phyloP scores from a whole-genome alignment of 177 flowering plant genomes.

The Vitis hybrid region DNA sequence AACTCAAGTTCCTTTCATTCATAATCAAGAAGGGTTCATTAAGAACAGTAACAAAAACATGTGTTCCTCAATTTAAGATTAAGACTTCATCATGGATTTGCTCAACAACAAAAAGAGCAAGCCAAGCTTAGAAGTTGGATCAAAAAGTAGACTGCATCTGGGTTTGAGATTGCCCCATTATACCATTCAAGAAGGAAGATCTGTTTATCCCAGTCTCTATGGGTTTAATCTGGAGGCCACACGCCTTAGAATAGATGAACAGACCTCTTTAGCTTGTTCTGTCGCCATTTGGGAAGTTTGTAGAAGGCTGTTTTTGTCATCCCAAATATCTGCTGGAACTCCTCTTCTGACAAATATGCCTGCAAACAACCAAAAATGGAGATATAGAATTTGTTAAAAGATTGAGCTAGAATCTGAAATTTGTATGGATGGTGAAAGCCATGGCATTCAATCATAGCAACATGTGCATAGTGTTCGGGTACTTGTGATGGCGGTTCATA shows the following conservation, averaged over 20 bases:
- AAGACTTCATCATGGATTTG: not conserved
- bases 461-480: not conserved
- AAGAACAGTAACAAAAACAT: not conserved
- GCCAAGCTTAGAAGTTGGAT: not conserved
- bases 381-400: not conserved
- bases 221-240: not conserved
- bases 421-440: not conserved
- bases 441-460: not conserved
- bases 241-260: slow-evolving; percentile 48
- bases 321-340: slow-evolving; percentile 51
- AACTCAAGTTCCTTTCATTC: too few species aligned
- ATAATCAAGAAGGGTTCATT: too few species aligned
- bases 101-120: not conserved
- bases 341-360: slow-evolving; percentile 57
- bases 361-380: slow-evolving; percentile 12
- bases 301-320: slow-evolving; percentile 57
- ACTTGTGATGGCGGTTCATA: not conserved
- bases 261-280: slow-evolving; percentile 55
- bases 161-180: too few species aligned
- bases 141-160: not conserved
- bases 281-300: slow-evolving; percentile 64
- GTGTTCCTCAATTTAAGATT: not conserved
- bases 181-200: too few species aligned
- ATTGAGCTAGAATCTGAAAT: not conserved
- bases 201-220: too few species aligned